Evolutionary conservation across 1,284 basidiomycete genomes (phyloP).

Genomic region (Malassezia caprae): DNA sequence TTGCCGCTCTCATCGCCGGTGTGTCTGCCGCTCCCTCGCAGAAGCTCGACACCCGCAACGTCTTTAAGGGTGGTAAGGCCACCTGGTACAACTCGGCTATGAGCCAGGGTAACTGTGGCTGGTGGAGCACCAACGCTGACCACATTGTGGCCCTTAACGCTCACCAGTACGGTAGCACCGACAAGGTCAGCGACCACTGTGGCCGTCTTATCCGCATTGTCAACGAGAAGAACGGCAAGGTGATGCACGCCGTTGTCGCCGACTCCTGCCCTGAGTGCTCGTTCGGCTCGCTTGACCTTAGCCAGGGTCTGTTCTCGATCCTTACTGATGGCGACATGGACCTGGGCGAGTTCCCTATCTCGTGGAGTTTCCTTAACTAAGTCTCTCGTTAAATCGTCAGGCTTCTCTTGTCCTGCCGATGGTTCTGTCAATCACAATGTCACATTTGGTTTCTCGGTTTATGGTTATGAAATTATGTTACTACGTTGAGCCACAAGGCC

Average conservation of each 20-base stretch:
- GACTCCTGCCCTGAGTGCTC: constrained; percentile 67
- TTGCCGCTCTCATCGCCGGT: constrained; percentile 24
- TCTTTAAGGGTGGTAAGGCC: constrained; percentile 25
- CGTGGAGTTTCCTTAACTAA: constrained; percentile 23
- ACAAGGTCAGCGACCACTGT: constrained; percentile 50
- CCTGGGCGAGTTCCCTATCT: constrained; percentile 39
- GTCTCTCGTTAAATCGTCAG: neutral
- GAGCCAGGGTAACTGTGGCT: constrained; percentile 25
- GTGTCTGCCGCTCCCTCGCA: constrained; percentile 25
- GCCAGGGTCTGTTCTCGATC: constrained; percentile 59
- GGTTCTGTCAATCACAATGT: neutral
- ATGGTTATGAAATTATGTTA: neutral
- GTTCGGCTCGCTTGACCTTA: constrained; percentile 66
- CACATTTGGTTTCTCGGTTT: neutral
- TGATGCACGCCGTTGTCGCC: constrained; percentile 57
- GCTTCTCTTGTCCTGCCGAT: neutral
- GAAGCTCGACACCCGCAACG: constrained; percentile 11
- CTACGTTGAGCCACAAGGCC: neutral
- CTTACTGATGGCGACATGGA: constrained; percentile 39
- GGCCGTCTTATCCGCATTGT: constrained; percentile 59
- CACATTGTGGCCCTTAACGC: constrained; percentile 42
- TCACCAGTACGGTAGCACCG: constrained; percentile 25
- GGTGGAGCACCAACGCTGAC: constrained; percentile 18
- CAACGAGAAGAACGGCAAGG: constrained; percentile 55
- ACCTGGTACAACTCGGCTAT: constrained; percentile 37